Evolutionary conservation across 2,329 filamentous ascomycete species (phyloP), one percentile per base, ranked within the genome.

Genomic region (Stagonosporopsis vannaccii): DNA sequence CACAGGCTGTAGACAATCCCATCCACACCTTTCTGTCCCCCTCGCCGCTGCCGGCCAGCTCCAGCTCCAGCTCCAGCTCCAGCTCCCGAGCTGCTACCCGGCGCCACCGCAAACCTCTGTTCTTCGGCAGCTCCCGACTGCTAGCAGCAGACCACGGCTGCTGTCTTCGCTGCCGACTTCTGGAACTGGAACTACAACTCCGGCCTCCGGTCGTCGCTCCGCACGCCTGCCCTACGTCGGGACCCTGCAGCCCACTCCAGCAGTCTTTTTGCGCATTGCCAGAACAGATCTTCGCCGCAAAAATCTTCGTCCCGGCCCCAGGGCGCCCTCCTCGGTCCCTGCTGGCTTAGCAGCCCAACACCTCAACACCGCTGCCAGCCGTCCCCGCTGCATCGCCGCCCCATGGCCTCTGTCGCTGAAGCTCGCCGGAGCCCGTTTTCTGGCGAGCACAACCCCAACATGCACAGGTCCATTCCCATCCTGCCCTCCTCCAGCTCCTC

Each of bases 381-480:
- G 55, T 53, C 46, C 56, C 51, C 49, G 36, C 47, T 6, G 43
- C 47, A 43, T 49, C 42, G 50, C 54, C 58, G 43, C 56, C 56
- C 56, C 57, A 81, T 81, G 79, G 78, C 79, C 54, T 78, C 78
- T 35, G 75, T 79, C 54, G 73, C 76, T 51, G 77, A 79, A 54
- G 73, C 79, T 61, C 73, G 75, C 53, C 77, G 79, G 68, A 81
- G 77, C 62, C 77, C 79, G 37, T 81, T 83, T 62, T 68, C 79
- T 57, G 73, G 73, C 68, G 74, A 77, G 50, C 73, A 76, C 73
- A 66, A 74, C 73, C 68, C 72, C 43, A 73, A 77, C 53, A 78
- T 80, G 61, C 79, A 81, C 69, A 80, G 81, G 69, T 80, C 80
- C 42, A 80, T 84, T 42, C 80, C 82, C 45, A 79, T 84, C 56